Base-by-base conservation (phyloP, 305 asterid genomes). In the Euphrasia arctica region DNA sequence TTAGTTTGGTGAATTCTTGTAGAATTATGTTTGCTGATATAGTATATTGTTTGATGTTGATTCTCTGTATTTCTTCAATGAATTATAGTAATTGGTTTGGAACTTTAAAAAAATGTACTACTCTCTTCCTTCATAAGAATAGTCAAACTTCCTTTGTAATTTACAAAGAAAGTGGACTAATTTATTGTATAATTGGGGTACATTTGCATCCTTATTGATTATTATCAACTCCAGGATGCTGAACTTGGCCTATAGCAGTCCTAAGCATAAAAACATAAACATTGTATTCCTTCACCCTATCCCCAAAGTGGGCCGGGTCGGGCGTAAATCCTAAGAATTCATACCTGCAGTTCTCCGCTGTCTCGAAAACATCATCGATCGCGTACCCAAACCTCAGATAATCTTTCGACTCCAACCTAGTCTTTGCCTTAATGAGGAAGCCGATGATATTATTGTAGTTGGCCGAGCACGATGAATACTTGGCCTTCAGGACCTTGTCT, bases 261-360 rank as follows among this genome's bases (percentile, higher is more conserved):
- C 48, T 66, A 45, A 57, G 68, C 11, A 65, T 51, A 4, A 65
- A 72, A 54, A 45, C 47, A 32, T 72, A 72, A n/a, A 56, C 15
- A 1, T 62, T 54, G 14, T 70, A 59, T 61, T 73, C 82, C 42
- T 59, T 56, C n/a, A 63, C 68, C 67, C 72, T 59, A 48, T 73
- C 28, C 28, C 41, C 54, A 32, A 77, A 28, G 47, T 70, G 70
- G 29, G 70, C 73, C 25, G 77, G 78, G 18, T 73, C 78, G 8
- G 22, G 62, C 2, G 70, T 28, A 0, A n/a, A 62, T 18, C 32
- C 50, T 0, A 15, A 48, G 43, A 77, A 70, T 2, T 54, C 70
- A 5, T 31, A 11, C 54, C 39, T 54, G 64, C 81, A 67, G 25
- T 27, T 67, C 54, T 43, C 49, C 48, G 67, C 7, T 63, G 70